Base-by-base conservation (phyloP, 495 filamentous ascomycete genomes). In the Xylaria intraflava region DNA sequence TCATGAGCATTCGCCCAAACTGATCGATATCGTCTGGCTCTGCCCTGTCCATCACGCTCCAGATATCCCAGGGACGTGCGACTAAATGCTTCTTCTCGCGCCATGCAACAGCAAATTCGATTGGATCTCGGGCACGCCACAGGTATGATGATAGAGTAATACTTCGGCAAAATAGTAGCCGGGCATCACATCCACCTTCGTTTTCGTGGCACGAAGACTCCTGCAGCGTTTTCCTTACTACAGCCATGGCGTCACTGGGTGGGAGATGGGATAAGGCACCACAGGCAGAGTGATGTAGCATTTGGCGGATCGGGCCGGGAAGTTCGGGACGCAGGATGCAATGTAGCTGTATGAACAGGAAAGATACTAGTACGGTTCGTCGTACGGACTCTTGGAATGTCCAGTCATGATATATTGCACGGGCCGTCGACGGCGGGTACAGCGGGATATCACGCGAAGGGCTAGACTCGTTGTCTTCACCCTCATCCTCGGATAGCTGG, bases 71-170 rank as follows among this genome's bases (percentile, higher is more conserved):
- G 20, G 46, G 35, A 16, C 56, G 56, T 0, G 77, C 67, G 14
- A 79, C 45, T 39, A 72, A 72, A 47, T 77, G 76, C 20, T 69
- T 66, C 49, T 70, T 70, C 9, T 69, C 65, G 2, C 68, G 64
- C 74, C 76, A 81, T 5, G 73, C 74, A 1, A 68, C 58, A 3
- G 71, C 68, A 52, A 81, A 81, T 6, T 74, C 74, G 22, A 72
- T 64, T 1, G 69, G 62, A 20, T 67, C 70, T 2, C 49, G 55
- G 6, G 78, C 72, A 27, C 65, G 54, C 78, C 78, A 81, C 26
- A 81, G 59, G 55, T 74, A 65, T 17, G 72, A 68, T 3, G 76
- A 79, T 9, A 71, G 20, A 33, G 76, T 77, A 62, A 71, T 72
- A 8, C 69, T 63, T 50, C 72, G 71, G 2, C 65, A 59, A 4